A percentile compares a stretch with the other conserved stretches of the same genome.
Conservation (phyloP, 2,329 filamentous ascomycete species). For the Fusarium sp. region DNA sequence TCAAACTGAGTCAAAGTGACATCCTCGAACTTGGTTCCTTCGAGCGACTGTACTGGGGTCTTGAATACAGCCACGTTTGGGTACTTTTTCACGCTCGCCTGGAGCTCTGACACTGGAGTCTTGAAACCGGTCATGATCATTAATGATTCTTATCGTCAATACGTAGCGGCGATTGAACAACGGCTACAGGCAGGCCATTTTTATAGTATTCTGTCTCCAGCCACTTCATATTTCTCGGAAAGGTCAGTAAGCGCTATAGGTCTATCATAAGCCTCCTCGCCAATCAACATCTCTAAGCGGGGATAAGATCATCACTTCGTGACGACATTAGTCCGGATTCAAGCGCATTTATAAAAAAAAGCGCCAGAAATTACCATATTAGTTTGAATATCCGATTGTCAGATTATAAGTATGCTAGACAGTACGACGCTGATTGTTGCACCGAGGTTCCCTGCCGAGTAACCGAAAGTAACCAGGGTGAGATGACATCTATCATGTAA, state of each 20-base stretch:
- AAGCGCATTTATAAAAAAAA: too few species aligned
- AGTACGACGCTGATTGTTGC: background rate
- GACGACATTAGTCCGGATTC: too few species aligned
- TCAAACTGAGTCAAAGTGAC: conserved; percentile 25
- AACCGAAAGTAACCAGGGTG: too few species aligned
- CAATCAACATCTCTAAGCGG: background rate
- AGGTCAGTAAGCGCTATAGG: background rate
- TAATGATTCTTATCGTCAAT: background rate
- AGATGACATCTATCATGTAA: too few species aligned
- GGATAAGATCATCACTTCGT: background rate
- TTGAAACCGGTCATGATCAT: background rate
- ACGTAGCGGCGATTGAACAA: too few species aligned
- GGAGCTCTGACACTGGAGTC: conserved; percentile 10
- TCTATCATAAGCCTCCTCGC: background rate
- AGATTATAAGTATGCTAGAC: too few species aligned
- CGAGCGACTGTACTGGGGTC: background rate
- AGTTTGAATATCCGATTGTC: too few species aligned
- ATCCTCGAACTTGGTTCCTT: conserved; percentile 12
- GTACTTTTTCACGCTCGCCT: background rate
- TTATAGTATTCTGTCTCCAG: background rate
- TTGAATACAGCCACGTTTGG: conserved; percentile 27
- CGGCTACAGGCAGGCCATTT: background rate
- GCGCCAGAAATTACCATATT: too few species aligned
- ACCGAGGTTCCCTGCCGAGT: background rate
- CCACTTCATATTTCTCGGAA: background rate